Evolutionary conservation across 1,139 yeast species (phyloP), one percentile per base, ranked within the genome.

Genomic region (Yamadazyma trypodendri): DNA sequence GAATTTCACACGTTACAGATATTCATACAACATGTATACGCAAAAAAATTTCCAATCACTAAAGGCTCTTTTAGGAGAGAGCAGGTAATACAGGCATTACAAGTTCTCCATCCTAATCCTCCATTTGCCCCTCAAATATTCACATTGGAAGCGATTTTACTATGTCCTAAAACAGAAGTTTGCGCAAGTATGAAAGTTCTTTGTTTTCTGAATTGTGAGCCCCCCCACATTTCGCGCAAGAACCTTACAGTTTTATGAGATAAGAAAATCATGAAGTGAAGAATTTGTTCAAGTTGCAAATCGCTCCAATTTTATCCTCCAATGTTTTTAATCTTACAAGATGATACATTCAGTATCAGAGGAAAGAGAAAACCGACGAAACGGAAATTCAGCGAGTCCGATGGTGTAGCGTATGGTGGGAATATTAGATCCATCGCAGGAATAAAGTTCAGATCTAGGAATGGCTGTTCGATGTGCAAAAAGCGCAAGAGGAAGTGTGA

Each of bases 401-500:
- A 27, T 15, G 29, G 14, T 27, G 20, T 8, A 6, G 8, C 21
- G 9, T 27, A 27, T 27, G 29, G 29, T 3, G 29, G 29, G 10
- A 9, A 27, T 11, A 10, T 27, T 20, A 33, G 37, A 13, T 42
- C 38, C 15, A 42, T 46, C 2, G 13, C 38, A n/a, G 50, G 50
- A 8, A 45, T 41, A 12, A 45, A 45, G 17, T 43, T 45, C 31
- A 28, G 58, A 32, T 50, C 56, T 6, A 44, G 48, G 34, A 48
- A 49, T 24, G 58, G 58, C 0, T 54, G 58, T 38, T 23, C 46
- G 15, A 44, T 38, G 14, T 54, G 58, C 33, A 42, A 53, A 31
- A 45, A 48, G 33, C 37, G 52, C 31, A 52, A 51, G 38, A 46
- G 58, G 37, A 59, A 58, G 37, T 60, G 65, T 40, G 64, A 60